phyloP scores from a whole-genome alignment of 2,329 filamentous ascomycete genomes.

The Xylariaceae sp. region DNA sequence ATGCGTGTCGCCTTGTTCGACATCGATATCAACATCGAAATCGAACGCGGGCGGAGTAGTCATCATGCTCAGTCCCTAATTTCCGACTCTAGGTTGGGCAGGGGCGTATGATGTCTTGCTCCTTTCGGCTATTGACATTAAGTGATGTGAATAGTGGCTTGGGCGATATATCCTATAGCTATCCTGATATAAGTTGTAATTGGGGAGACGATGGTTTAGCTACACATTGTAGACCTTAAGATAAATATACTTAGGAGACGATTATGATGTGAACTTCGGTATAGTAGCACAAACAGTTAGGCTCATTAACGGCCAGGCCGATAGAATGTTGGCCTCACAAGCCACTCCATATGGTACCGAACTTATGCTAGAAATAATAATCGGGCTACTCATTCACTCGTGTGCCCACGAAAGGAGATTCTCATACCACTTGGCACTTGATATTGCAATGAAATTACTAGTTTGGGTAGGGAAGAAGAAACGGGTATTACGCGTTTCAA shows the following conservation, averaged over 20 bases:
- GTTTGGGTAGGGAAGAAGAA: background rate
- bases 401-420: background rate
- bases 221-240: background rate
- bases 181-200: background rate
- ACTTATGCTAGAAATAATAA: too few species aligned
- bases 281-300: background rate
- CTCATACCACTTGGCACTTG: background rate
- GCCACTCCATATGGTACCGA: background rate
- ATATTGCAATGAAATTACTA: background rate
- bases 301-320: background rate
- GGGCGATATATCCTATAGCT: background rate
- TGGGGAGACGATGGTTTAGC: background rate
- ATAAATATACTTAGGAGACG: background rate
- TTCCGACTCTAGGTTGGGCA: background rate
- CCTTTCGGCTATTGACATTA: background rate
- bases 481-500: background rate
- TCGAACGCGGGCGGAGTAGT: background rate
- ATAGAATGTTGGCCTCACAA: background rate
- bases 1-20: slow-evolving; percentile 48
- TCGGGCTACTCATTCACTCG: too few species aligned
- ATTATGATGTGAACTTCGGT: background rate
- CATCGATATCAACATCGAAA: slow-evolving; percentile 28
- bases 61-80: background rate
- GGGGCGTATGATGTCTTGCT: background rate
- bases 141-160: background rate